These are phyloP conservation scores for Avicennia marina DNA, from an alignment of 257 asterid species.

Conservation along the genomic window DNA sequence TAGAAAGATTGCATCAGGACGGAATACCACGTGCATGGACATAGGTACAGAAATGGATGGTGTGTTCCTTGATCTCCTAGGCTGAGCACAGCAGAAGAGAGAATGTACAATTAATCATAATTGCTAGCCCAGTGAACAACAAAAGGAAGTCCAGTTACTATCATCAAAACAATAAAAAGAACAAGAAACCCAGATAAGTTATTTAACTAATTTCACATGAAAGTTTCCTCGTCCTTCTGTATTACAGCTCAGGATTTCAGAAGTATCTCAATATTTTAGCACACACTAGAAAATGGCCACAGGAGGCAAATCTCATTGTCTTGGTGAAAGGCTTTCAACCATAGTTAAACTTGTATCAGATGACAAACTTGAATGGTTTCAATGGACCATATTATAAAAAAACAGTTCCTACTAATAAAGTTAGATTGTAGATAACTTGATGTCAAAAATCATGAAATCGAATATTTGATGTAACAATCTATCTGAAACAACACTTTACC, in stretches of 20 bases:
- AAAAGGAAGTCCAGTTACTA: conserved; percentile 9
- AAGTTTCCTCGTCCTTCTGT: background rate
- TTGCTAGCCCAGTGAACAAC: conserved; percentile 9
- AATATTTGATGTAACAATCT: background rate
- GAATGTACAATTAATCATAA: conserved; percentile 18
- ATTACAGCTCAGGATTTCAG: conserved; percentile 15
- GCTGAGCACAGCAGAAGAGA: conserved; percentile 47
- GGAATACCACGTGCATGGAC: conserved; percentile 67
- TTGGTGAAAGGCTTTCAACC: background rate
- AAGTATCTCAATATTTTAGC: conserved; percentile 7
- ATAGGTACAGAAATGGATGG: conserved; percentile 43
- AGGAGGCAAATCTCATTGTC: background rate
- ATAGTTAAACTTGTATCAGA: conserved; percentile 5
- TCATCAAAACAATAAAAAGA: conserved; percentile 5
- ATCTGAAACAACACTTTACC: background rate
- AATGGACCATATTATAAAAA: background rate
- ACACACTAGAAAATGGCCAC: background rate
- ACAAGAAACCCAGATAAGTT: no score
- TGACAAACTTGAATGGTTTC: conserved; percentile 2
- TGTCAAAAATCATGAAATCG: background rate
- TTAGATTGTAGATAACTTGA: background rate
- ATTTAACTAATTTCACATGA: conserved; percentile 10
- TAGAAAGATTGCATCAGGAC: conserved; percentile 71
- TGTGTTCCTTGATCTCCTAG: conserved; percentile 74
- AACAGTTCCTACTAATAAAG: background rate